A percentile compares a stretch with the other conserved stretches of the same genome.
phyloP scores from a whole-genome alignment of 306 rosid species.

The Rubus idaeus region DNA sequence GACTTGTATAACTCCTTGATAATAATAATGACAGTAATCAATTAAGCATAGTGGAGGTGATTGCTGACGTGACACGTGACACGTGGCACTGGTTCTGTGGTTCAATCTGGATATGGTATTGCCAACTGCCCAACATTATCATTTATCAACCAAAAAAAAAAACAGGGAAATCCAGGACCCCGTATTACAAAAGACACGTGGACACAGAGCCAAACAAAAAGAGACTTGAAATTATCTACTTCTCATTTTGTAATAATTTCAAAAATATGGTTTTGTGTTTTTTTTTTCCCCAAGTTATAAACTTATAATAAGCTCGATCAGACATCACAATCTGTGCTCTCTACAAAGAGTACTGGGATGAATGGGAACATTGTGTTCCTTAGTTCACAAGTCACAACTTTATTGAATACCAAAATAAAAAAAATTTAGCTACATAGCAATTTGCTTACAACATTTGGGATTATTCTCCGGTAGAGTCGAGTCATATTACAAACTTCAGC shows the following conservation, averaged over 20 bases:
- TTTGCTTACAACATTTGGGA: slow-evolving; percentile 10
- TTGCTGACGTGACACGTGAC: slow-evolving; percentile 37
- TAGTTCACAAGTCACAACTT: neutral
- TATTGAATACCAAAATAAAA: neutral
- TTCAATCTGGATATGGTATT: slow-evolving; percentile 50
- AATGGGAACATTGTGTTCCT: neutral
- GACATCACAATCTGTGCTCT: neutral
- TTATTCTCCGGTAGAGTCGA: neutral
- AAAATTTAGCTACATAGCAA: neutral
- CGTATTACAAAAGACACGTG: slow-evolving; percentile 34
- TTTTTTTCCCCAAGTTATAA: too few species aligned
- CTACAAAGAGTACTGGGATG: neutral
- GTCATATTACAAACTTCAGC: slow-evolving; percentile 4
- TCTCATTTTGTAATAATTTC: neutral
- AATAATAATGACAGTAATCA: too few species aligned
- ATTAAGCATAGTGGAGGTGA: slow-evolving; percentile 33
- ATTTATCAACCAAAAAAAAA: slow-evolving; percentile 26
- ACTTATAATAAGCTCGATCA: neutral
- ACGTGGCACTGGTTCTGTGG: slow-evolving; percentile 65
- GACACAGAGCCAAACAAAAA: slow-evolving; percentile 14
- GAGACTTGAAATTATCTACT: neutral
- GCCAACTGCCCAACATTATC: slow-evolving; percentile 71
- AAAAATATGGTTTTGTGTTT: too few species aligned
- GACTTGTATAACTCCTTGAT: neutral
- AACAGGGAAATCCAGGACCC: slow-evolving; percentile 5